These are phyloP conservation scores for Dichomitus squalens DNA, from an alignment of 1,284 basidiomycete species.

Conservation along the genomic window DNA sequence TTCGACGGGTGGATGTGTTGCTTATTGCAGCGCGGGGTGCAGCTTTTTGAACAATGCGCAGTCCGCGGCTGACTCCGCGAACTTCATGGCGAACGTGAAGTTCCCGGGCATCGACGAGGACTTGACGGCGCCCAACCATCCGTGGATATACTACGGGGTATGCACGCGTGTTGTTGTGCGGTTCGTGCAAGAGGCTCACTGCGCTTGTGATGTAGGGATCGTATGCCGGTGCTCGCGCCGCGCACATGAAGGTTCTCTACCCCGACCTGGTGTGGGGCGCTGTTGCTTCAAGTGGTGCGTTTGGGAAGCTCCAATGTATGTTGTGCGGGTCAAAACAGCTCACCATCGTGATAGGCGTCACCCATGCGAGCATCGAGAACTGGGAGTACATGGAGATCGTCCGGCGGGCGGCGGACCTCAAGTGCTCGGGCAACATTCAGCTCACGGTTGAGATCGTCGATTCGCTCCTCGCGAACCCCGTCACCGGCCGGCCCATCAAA, in stretches of 20 bases:
- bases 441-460: slow-evolving; percentile 69
- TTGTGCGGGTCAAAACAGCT: neutral
- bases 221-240: slow-evolving; percentile 92
- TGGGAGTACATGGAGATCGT: slow-evolving; percentile 93
- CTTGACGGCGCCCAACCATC: slow-evolving; percentile 67
- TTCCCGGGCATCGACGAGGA: slow-evolving; percentile 75
- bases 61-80: slow-evolving; percentile 88
- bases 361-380: slow-evolving; percentile 71
- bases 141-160: slow-evolving; percentile 96
- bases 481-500: slow-evolving; percentile 57
- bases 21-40: neutral
- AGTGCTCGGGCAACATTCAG: slow-evolving; percentile 74
- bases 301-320: too few species aligned
- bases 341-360: slow-evolving; percentile 51
- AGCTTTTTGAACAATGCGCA: slow-evolving; percentile 91
- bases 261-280: slow-evolving; percentile 90
- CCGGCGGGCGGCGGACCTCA: slow-evolving; percentile 69
- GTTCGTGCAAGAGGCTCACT: neutral
- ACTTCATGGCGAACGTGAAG: slow-evolving; percentile 85
- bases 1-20: neutral
- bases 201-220: slow-evolving; percentile 56
- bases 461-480: slow-evolving; percentile 49
- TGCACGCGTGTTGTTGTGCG: slow-evolving; percentile 15
- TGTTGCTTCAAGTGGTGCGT: slow-evolving; percentile 83
- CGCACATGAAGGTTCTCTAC: slow-evolving; percentile 88